These are phyloP conservation scores for Linnemannia exigua DNA, from an alignment of 192 early-diverging fungal genomes.

Conservation along the genomic window DNA sequence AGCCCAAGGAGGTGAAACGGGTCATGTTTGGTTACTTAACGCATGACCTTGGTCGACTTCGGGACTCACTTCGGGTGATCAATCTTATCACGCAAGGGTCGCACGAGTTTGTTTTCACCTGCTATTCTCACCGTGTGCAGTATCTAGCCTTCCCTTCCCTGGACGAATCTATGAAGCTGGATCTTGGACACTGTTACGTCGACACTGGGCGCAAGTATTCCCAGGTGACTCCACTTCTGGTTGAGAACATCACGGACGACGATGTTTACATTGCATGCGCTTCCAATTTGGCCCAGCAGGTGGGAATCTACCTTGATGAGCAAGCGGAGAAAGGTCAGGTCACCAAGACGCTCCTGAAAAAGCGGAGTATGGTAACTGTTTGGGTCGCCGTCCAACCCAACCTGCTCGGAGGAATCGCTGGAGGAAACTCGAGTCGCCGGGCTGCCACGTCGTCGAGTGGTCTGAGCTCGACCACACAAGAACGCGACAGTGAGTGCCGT, in stretches of 20 bases:
- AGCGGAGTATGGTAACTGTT: conserved; percentile 65
- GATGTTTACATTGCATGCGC: conserved; percentile 78
- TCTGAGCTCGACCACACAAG: conserved; percentile 12
- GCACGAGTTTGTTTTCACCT: conserved; percentile 63
- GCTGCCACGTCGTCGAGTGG: conserved; percentile 10
- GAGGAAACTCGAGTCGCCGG: conserved; percentile 31
- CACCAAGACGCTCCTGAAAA: conserved; percentile 65
- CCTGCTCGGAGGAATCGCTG: conserved; percentile 59
- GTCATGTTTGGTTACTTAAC: conserved; percentile 70
- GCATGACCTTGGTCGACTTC: conserved; percentile 65
- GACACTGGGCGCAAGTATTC: conserved; percentile 82
- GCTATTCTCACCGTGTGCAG: conserved; percentile 64
- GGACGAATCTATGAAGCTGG: conserved; percentile 69
- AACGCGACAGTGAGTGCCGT: conserved; percentile 66
- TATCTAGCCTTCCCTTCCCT: conserved; percentile 77
- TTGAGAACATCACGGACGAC: conserved; percentile 80
- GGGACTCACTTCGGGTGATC: conserved; percentile 62
- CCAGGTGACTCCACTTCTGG: conserved; percentile 74
- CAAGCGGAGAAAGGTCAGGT: conserved; percentile 65
- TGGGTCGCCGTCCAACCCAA: conserved; percentile 88
- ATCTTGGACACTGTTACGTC: conserved; percentile 88
- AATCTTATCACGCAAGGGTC: conserved; percentile 49
- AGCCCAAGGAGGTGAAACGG: conserved; percentile 67
- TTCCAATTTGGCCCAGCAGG: conserved; percentile 87
- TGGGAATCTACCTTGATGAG: conserved; percentile 79